phyloP scores from a whole-genome alignment of 2,329 filamentous ascomycete species.

The Dactylonectria estremocensis region DNA sequence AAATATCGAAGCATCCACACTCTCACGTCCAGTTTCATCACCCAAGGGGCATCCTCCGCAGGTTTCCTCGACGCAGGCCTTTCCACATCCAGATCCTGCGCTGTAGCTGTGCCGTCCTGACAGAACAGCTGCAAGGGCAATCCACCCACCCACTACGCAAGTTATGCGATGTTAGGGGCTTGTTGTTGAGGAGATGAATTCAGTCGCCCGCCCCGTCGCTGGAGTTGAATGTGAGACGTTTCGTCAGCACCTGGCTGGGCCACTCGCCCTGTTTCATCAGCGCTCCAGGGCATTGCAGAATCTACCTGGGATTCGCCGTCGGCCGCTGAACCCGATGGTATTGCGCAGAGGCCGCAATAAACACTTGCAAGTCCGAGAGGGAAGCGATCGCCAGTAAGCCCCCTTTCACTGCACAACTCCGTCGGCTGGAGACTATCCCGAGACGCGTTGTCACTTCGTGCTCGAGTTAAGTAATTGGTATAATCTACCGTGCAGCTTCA shows the following conservation, averaged over 20 bases:
- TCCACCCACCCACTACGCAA: neutral
- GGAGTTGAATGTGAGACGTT: slow-evolving; percentile 43
- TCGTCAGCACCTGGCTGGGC: slow-evolving; percentile 37
- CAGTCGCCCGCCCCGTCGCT: slow-evolving; percentile 9
- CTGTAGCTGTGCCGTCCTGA: no score
- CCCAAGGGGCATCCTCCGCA: neutral
- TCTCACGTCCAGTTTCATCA: neutral
- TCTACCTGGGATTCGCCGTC: slow-evolving; percentile 25
- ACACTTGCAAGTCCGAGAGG: neutral
- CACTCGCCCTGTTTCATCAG: slow-evolving; percentile 43
- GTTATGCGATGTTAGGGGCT: slow-evolving; percentile 5
- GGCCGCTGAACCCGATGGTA: slow-evolving; percentile 11
- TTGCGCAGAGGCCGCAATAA: neutral
- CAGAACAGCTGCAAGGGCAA: neutral
- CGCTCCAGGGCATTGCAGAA: slow-evolving; percentile 14
- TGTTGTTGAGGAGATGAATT: slow-evolving; percentile 18
- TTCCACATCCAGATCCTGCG: neutral
- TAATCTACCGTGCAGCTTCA: neutral
- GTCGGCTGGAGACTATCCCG: neutral
- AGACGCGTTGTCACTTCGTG: no score
- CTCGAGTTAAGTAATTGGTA: no score
- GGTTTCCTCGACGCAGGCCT: neutral
- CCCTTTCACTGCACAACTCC: slow-evolving; percentile 1
- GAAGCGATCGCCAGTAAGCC: slow-evolving; percentile 7
- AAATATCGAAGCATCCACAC: neutral